Evolutionary conservation across 2,329 filamentous ascomycete species (phyloP).

Genomic region (Sarocladium oryzae): DNA sequence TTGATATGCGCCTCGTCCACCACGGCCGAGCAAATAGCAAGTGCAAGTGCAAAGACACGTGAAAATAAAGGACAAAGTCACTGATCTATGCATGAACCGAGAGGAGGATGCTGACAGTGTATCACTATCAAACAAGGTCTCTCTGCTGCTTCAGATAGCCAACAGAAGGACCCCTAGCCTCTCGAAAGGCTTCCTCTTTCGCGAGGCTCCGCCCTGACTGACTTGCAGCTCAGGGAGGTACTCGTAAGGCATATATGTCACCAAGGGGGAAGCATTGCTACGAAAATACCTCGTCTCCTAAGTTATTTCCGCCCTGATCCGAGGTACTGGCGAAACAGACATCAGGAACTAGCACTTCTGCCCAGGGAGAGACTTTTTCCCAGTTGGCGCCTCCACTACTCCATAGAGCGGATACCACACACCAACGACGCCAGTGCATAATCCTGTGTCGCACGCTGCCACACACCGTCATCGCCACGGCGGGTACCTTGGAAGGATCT

Average conservation of each 20-base stretch:
- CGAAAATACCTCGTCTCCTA: conserved; percentile 6
- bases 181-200: neutral
- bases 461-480: conserved; percentile 7
- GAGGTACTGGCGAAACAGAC: conserved; percentile 3
- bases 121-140: neutral
- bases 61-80: too few relatives aligned
- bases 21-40: neutral
- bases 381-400: conserved; percentile 1
- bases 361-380: conserved; percentile 6
- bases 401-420: conserved; percentile 7
- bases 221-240: too few relatives aligned
- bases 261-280: conserved; percentile 4
- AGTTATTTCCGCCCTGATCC: neutral
- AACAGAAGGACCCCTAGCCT: too few relatives aligned
- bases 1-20: neutral
- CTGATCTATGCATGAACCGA: too few relatives aligned
- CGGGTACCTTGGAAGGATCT: neutral
- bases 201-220: conserved; percentile 2
- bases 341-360: neutral
- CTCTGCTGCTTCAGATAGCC: neutral
- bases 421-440: neutral
- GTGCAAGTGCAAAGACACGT: too few relatives aligned
- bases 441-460: neutral
- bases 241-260: too few relatives aligned
- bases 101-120: too few relatives aligned